These are phyloP conservation scores for Xylariaceae sp. DNA, from an alignment of 2,329 filamentous ascomycete genomes.

Conservation along the genomic window DNA sequence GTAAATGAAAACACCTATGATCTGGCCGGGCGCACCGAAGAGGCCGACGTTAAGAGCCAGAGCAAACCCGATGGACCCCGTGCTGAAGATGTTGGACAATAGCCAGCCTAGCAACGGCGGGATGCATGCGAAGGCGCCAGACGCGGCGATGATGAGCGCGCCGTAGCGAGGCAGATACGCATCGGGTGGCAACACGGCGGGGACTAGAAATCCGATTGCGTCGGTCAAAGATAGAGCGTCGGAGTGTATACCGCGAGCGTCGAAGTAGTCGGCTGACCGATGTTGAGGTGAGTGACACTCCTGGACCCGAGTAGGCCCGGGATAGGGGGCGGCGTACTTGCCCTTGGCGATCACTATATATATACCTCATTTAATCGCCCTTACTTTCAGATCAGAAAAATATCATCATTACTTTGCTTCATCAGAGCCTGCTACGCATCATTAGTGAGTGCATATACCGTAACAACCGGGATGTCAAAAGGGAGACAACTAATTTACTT, in stretches of 20 bases:
- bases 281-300: too few relatives aligned
- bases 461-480: too few relatives aligned
- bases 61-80: conserved; percentile 62
- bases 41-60: conserved; percentile 68
- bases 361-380: too few relatives aligned
- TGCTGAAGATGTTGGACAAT: conserved; percentile 62
- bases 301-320: too few relatives aligned
- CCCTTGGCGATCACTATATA: too few relatives aligned
- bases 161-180: conserved; percentile 61
- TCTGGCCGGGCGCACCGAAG: conserved; percentile 64
- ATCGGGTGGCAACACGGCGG: conserved; percentile 58
- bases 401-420: too few relatives aligned
- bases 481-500: too few relatives aligned
- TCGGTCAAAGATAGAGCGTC: conserved; percentile 42
- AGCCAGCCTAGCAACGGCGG: conserved; percentile 68
- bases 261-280: conserved; percentile 61
- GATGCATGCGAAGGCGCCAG: conserved; percentile 65
- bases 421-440: too few relatives aligned
- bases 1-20: conserved; percentile 71
- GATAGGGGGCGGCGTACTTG: too few relatives aligned
- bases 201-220: conserved; percentile 53
- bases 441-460: too few relatives aligned
- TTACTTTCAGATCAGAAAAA: too few relatives aligned
- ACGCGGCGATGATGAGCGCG: conserved; percentile 63
- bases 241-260: conserved; percentile 46